These are phyloP conservation scores for Pythium rhizo-oryzae DNA, from an alignment of 352 stramenopile species.

Conservation along the genomic window DNA sequence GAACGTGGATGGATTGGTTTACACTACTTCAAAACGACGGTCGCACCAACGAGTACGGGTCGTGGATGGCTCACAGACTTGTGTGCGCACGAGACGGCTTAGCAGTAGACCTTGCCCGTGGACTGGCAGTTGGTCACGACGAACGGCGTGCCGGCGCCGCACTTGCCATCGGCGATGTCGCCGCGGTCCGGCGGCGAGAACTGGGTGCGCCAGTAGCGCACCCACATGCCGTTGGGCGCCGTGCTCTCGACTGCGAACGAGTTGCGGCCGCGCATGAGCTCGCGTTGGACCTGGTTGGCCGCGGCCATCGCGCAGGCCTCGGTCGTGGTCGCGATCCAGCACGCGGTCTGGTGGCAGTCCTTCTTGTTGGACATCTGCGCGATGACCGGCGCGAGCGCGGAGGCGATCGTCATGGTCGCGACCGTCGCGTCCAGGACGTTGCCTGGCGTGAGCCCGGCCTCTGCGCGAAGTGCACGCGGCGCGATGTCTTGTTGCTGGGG, in stretches of 20 bases:
- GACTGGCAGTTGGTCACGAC: constrained; percentile 15
- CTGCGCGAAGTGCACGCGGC: background rate
- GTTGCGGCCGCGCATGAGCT: constrained; percentile 14
- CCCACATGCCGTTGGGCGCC: constrained; percentile 3
- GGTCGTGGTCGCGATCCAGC: constrained; percentile 5
- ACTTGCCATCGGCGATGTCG: constrained; percentile 1
- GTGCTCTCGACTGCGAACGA: constrained; percentile 10
- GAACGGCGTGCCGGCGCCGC: constrained; percentile 1
- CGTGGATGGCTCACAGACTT: no score
- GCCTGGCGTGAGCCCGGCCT: background rate
- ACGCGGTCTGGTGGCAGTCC: constrained; percentile 14
- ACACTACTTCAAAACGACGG: no score
- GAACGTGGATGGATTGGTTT: no score
- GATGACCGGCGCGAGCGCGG: background rate
- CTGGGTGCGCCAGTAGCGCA: constrained; percentile 20
- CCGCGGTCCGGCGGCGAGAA: constrained; percentile 12
- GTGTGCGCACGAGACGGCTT: background rate
- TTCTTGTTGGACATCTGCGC: constrained; percentile 7
- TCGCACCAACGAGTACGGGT: no score
- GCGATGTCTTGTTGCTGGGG: no score
- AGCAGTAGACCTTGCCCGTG: constrained; percentile 13
- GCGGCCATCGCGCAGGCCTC: constrained; percentile 8
- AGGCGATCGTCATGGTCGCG: constrained; percentile 1
- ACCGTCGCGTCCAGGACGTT: background rate
- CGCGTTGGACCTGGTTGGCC: constrained; percentile 11